Base-by-base conservation (phyloP, 108 stramenopile genomes). In the Fragilaria crotonensis region DNA sequence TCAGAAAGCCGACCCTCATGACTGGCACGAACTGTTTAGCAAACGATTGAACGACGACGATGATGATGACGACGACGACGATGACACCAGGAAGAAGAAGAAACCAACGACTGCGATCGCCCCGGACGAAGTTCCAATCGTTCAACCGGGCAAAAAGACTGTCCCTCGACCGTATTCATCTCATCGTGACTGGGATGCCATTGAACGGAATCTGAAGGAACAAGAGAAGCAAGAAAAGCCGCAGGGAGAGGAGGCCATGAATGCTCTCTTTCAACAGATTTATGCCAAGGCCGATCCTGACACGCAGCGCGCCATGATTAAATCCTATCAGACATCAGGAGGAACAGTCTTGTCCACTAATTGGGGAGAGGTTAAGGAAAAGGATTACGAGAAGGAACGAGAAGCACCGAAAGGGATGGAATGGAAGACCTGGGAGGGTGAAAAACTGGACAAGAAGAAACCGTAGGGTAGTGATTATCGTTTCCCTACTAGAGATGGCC, bases 371-470 rank as follows among this genome's bases (percentile, higher is more conserved):
- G 99, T 99, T 14, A 68, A 62, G 20, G 67, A 87, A 59, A 95
- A 84, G n/a, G 95, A 99, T 77, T 99, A 98, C 71, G 98, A 99
- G 72, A 90, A 89, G 68, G 89, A 97, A 71, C 74, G 95, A 5
- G 73, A 87, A 30, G 95, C 97, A 21, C 96, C 98, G 0, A 91
- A 94, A 58, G 96, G 98, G 22, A 89, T 94, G 91, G 92, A 97
- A 72, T 75, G 79, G 79, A 80, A 75, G 47, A 56, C 67, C 46
- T 79, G 78, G 78, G 73, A 75, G 45, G 67, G 78, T 2, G 62
- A 79, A 20, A 75, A 75, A n/a, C n/a, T n/a, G n/a, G n/a, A n/a
- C n/a, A n/a, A n/a, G n/a, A n/a, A n/a, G n/a, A n/a, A n/a, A n/a
- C n/a, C n/a, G n/a, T n/a, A n/a, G n/a, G n/a, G n/a, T n/a, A n/a